Base-by-base conservation (phyloP, 331 rosid species). In the Phaseolus coccineus region DNA sequence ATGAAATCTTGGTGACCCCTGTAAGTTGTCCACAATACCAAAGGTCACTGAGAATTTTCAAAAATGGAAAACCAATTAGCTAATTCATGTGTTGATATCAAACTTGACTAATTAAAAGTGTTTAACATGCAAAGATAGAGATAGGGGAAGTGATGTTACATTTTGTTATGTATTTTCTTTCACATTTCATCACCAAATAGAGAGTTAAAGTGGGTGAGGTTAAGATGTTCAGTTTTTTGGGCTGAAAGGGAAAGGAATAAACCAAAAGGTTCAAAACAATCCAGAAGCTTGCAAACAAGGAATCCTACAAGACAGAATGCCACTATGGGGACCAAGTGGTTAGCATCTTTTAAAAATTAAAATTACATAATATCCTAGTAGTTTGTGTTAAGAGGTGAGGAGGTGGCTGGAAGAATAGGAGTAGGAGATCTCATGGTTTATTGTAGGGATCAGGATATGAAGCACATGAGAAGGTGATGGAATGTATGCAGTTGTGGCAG, bases 241-340 rank as follows among this genome's bases (percentile, higher is more conserved):
- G 85, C 83, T 82, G 74, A 82, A 86, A 87, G 87, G 62, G 85
- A 40, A 77, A 84, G 80, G 51, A 80, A 82, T 69, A 63, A 61
- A 81, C 25, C 57, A 24, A 53, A 73, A 64, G 61, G 48, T 53
- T 79, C 85, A 80, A 87, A 85, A 85, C 78, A 76, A 86, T 85
- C 91, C 87, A 71, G 83, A 77, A 66, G 57, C 82, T 80, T 22
- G 37, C 57, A 48, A 47, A 69, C 59, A 62, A 55, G 44, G 84
- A 71, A 71, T 77, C 74, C 82, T 65, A 48, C 80, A 71, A 71
- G 19, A 65, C 74, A 66, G 31, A 11, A 65, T 27, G 87, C 76
- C 70, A 40, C 12, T 63, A 81, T 46, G 90, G 96, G 93, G 93
- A 87, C 88, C 93, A 86, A 84, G 39, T 69, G 79, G 67, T 24